Evolutionary conservation across 164 flowering plant genomes (phyloP).

Genomic region (Brasenia schreberi): DNA sequence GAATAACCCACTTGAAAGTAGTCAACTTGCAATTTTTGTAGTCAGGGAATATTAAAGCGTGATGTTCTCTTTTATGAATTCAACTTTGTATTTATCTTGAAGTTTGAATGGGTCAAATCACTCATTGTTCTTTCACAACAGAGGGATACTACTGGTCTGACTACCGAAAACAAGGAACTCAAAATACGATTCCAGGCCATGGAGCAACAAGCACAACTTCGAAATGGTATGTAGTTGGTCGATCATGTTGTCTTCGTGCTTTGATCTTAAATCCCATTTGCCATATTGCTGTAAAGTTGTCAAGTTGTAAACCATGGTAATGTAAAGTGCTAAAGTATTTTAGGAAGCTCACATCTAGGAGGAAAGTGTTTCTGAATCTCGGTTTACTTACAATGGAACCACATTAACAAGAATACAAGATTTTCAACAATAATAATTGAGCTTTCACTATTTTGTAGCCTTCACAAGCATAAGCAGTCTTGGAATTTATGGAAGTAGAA

Average conservation of each 20-base stretch:
- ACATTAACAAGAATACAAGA: no score
- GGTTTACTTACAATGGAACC: no score
- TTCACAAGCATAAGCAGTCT: not conserved
- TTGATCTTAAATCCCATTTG: not conserved
- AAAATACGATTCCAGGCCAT: slow-evolving; percentile 77
- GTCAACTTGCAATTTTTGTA: not conserved
- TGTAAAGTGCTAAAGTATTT: not conserved
- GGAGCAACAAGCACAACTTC: slow-evolving; percentile 94
- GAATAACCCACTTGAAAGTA: not conserved
- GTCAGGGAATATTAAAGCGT: not conserved
- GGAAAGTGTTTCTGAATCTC: no score
- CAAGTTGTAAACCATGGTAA: not conserved
- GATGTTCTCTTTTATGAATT: not conserved
- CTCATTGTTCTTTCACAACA: slow-evolving; percentile 14
- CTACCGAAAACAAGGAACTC: slow-evolving; percentile 85
- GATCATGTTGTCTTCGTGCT: not conserved
- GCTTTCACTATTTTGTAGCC: not conserved
- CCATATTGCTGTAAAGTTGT: not conserved
- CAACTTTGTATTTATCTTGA: not conserved
- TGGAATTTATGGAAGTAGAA: no score
- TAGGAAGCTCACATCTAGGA: no score
- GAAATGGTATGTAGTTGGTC: slow-evolving; percentile 51
- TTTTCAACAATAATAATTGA: not conserved
- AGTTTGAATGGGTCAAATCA: not conserved
- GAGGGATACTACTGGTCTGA: slow-evolving; percentile 80